Conservation (phyloP, 495 filamentous ascomycete genomes). For the Podospora pseudopauciseta region DNA sequence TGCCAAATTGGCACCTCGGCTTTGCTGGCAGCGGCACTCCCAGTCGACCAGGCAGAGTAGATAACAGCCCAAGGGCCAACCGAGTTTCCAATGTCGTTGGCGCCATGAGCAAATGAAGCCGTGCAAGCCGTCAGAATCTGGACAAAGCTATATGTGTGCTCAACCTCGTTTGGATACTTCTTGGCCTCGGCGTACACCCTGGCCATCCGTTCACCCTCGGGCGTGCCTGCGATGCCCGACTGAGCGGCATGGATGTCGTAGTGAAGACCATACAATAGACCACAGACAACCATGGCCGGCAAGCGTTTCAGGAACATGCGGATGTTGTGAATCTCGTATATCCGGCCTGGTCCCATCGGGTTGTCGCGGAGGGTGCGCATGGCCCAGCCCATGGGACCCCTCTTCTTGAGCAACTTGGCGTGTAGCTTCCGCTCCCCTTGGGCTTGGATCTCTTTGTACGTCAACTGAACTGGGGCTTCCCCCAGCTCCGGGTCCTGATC, state of each 20-base stretch:
- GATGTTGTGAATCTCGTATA: slow-evolving; percentile 68
- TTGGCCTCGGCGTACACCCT: slow-evolving; percentile 57
- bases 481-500: slow-evolving; percentile 36
- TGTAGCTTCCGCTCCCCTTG: slow-evolving; percentile 49
- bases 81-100: slow-evolving; percentile 76
- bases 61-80: slow-evolving; percentile 71
- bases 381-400: slow-evolving; percentile 66
- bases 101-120: slow-evolving; percentile 73
- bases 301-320: slow-evolving; percentile 53
- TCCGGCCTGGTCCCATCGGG: slow-evolving; percentile 60
- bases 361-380: slow-evolving; percentile 67
- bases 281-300: slow-evolving; percentile 55
- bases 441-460: slow-evolving; percentile 55
- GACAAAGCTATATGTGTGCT: slow-evolving; percentile 71
- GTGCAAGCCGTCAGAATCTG: slow-evolving; percentile 72
- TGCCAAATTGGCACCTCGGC: slow-evolving; percentile 61
- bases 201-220: slow-evolving; percentile 59
- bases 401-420: slow-evolving; percentile 51
- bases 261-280: slow-evolving; percentile 61
- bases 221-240: slow-evolving; percentile 58
- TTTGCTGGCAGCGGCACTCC: slow-evolving; percentile 48
- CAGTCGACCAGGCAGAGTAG: slow-evolving; percentile 61
- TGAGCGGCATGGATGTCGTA: slow-evolving; percentile 73
- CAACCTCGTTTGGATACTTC: slow-evolving; percentile 71
- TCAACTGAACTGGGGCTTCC: slow-evolving; percentile 31